These are phyloP conservation scores for Botryotinia globosa DNA, from an alignment of 2,329 filamentous ascomycete genomes.

Conservation along the genomic window DNA sequence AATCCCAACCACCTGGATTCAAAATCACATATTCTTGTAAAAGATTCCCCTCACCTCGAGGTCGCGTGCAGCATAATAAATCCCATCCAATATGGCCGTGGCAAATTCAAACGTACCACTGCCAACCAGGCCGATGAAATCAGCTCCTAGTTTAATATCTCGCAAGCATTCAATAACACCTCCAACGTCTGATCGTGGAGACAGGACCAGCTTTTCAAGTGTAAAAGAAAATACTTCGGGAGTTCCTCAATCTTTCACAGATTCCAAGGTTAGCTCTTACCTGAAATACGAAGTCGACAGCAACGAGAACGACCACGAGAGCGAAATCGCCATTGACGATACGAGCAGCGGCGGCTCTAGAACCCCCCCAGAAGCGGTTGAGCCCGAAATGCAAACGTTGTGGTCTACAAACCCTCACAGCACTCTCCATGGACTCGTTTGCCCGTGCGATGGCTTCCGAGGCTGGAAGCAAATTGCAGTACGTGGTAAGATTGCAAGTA, in stretches of 20 bases:
- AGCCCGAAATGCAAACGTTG: constrained; percentile 23
- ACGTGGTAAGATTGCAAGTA: constrained; percentile 54
- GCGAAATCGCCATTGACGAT: constrained; percentile 50
- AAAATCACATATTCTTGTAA: not conserved
- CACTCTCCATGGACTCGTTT: constrained; percentile 57
- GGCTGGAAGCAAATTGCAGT: constrained; percentile 63
- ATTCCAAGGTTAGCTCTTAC: constrained; percentile 59
- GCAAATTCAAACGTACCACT: constrained; percentile 16
- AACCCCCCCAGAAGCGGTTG: constrained; percentile 32
- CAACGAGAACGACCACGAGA: constrained; percentile 40
- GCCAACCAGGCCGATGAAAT: constrained; percentile 17
- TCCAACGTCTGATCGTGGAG: constrained; percentile 32
- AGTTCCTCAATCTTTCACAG: constrained; percentile 61
- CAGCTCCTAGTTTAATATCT: constrained; percentile 10
- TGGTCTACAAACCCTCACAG: constrained; percentile 47
- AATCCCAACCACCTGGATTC: constrained; percentile 11
- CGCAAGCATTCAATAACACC: constrained; percentile 22
- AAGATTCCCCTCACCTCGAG: constrained; percentile 6
- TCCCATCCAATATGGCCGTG: constrained; percentile 10
- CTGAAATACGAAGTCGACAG: constrained; percentile 25
- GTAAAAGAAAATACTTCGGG: constrained; percentile 35
- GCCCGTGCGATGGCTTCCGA: constrained; percentile 54
- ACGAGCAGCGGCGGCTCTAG: constrained; percentile 12
- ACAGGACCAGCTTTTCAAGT: constrained; percentile 37
- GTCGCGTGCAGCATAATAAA: constrained; percentile 3